Base-by-base conservation (phyloP, 305 asterid genomes). In the Fraxinus ornus region DNA sequence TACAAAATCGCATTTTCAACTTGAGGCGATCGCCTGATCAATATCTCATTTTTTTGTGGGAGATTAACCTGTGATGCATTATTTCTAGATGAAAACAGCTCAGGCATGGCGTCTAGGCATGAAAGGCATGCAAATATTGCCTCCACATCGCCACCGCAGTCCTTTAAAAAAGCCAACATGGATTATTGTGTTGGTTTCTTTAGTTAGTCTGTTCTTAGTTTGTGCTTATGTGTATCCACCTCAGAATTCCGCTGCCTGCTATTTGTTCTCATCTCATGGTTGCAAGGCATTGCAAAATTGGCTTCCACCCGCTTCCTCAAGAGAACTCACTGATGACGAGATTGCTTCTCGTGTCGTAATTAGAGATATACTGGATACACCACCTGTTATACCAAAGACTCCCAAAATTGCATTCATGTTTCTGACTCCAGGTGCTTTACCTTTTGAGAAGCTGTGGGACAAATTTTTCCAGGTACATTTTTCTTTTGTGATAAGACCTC, bases 211-310 rank as follows among this genome's bases (percentile, higher is more conserved):
- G 88, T 92, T 92, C 89, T 84, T 91, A 78, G 86, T 92, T 74
- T 91, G 88, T 75, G 93, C 91, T 76, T 92, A 91, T 70, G 87
- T 91, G 74, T 92, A 90, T 88, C 95, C 95, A 74, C 94, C 94
- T 57, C 89, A 85, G 79, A 89, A 84, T 79, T 90, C 97, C 26
- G 87, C 90, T 28, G 91, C 93, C 19, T 92, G 97, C 84, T 88
- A 90, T 78, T 85, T 91, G 24, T 87, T 92, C 89, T 90, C 95
- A 81, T 85, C 91, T 77, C 76, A 84, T 77, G 92, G 92, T 41
- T 92, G 97, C 88, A 88, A 89, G 79, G 86, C 87, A 66, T 57
- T 89, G 74, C 83, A 89, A 33, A 83, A 84, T 74, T 92, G 95
- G 95, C 90, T 88, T 80, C 95, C 95, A n/a, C 93, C 94, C 57